Evolutionary conservation across 345 rosid genomes (phyloP), one percentile per base, ranked within the genome.

Genomic region (Viola odorata): DNA sequence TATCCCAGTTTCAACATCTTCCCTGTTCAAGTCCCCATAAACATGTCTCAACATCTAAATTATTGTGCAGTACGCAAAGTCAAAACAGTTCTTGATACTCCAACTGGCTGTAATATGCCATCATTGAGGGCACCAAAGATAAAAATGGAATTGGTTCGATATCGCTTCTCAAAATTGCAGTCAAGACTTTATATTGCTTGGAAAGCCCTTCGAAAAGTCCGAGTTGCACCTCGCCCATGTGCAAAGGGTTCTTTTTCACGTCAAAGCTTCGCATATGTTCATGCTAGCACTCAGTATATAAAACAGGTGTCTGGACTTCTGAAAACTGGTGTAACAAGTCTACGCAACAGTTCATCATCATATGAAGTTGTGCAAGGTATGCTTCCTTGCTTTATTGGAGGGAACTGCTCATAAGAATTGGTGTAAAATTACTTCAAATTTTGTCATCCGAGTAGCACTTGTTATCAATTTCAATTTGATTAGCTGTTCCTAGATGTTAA

Each of bases 221-320:
- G 63, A 60, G 85, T 81, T 50, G 70, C 81, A 37, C 83, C 87
- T 66, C 85, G 84, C 44, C 48, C 80, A 51, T 82, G 88, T 63
- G 81, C 87, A 53, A 85, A 78, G 60, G 81, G 88, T 66, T 87
- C 97, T 62, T 78, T 87, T 71, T 81, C 95, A 37, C 96, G 82
- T 67, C 97, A 86, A 74, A 88, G 99, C 82, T 48, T 90, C 78
- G 91, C 89, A 62, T 94, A 86, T 76, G 87, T 94, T 68, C 88
- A 90, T 75, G 99, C 97, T 61, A 82, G 99, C 73, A 82, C 96
- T 65, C 94, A 69, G 53, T 94, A 94, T 78, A 72, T 94, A 52
- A 94, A 90, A 70, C 96, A 90, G 75, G 95, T 94, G 53, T 87
- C 99, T 39, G 96, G 99, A 72, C 89, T 94, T 70, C 73, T 94